phyloP scores from a whole-genome alignment of 2,329 filamentous ascomycete species.

The Verticillium zaregamsianum region DNA sequence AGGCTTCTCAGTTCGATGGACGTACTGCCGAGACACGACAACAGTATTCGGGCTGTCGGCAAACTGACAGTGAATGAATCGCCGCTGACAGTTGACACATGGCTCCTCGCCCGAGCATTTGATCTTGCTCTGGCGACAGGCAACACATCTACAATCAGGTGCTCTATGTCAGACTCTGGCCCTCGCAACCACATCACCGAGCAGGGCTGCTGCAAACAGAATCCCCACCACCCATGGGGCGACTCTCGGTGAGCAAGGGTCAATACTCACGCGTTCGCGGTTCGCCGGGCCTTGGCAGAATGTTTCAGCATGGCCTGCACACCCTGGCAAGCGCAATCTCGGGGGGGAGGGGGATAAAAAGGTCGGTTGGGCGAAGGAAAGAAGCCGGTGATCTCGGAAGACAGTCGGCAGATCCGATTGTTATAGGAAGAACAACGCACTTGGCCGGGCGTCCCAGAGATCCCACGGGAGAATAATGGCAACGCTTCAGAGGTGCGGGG shows the following conservation, averaged over 20 bases:
- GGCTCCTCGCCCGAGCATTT: conserved; percentile 28
- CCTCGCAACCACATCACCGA: no score
- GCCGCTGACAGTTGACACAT: conserved; percentile 25
- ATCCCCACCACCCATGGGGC: neutral
- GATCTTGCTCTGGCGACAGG: conserved; percentile 28
- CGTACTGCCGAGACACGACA: conserved; percentile 13
- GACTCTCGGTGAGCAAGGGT: neutral
- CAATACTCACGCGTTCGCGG: conserved; percentile 20
- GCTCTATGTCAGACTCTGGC: neutral
- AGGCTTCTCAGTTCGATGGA: neutral
- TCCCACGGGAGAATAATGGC: no score
- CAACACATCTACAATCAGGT: conserved; percentile 17
- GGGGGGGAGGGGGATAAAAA: no score
- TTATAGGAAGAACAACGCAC: no score
- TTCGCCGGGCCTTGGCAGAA: conserved; percentile 11
- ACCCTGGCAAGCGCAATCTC: no score
- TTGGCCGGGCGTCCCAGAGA: no score
- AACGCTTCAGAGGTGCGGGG: no score
- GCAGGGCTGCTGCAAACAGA: neutral
- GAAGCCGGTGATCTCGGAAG: no score
- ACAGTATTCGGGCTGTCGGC: conserved; percentile 23
- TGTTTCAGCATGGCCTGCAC: neutral
- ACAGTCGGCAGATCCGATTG: no score
- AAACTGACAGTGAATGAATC: conserved; percentile 24
- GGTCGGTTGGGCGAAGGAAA: no score